phyloP scores from a whole-genome alignment of 2,329 filamentous ascomycete species.

The Paraphoma chrysanthemicola region DNA sequence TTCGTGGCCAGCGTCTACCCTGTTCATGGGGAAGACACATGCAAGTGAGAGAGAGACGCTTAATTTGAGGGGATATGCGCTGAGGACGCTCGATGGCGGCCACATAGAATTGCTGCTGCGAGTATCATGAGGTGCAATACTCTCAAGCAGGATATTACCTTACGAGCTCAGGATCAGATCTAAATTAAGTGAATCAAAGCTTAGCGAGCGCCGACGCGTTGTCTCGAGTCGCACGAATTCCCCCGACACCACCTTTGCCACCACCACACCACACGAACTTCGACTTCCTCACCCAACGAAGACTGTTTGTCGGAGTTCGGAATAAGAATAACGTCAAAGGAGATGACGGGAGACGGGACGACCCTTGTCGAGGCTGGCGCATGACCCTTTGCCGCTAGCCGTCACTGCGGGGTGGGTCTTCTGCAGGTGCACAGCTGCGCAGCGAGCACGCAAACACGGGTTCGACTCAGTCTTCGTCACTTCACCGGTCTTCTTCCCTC shows the following conservation, averaged over 20 bases:
- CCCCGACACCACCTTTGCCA: neutral
- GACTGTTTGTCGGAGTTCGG: constrained; percentile 2
- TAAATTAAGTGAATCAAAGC: too few species aligned
- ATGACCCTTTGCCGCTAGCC: constrained; percentile 8
- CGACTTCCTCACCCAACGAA: neutral
- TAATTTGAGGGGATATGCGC: too few species aligned
- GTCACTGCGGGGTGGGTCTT: constrained; percentile 1
- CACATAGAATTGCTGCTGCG: too few species aligned
- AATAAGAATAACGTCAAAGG: neutral
- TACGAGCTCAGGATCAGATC: too few species aligned
- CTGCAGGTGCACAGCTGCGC: neutral
- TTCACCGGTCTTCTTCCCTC: neutral
- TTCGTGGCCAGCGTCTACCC: too few species aligned
- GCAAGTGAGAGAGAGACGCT: too few species aligned
- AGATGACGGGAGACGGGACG: neutral
- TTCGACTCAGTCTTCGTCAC: neutral
- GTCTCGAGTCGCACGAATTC: too few species aligned
- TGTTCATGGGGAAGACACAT: too few species aligned
- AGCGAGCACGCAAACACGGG: neutral
- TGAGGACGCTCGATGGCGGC: too few species aligned
- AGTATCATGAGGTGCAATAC: too few species aligned
- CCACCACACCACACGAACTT: neutral
- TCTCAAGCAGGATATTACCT: too few species aligned
- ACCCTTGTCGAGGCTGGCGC: constrained; percentile 1
- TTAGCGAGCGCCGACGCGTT: too few species aligned